A percentile compares a stretch with the other conserved stretches of the same genome.
Conservation (phyloP, 805 yeast species). For the Starmerella etchellsii region DNA sequence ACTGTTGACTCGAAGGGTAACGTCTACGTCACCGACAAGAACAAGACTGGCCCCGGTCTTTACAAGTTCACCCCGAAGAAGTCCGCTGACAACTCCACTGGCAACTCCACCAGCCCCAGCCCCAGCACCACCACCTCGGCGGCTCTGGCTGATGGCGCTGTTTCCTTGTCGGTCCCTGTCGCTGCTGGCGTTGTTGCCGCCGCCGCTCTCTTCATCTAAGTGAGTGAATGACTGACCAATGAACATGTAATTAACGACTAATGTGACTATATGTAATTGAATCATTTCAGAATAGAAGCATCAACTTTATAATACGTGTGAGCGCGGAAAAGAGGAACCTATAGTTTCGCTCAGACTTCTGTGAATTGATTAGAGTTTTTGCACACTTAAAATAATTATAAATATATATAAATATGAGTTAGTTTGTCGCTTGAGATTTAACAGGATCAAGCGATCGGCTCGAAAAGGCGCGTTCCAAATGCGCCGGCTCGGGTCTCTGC, state of each 20-base stretch:
- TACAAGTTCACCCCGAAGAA: conserved; percentile 9
- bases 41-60: conserved; percentile 1
- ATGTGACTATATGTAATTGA: no score
- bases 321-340: no score
- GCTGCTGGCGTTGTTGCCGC: conserved; percentile 1
- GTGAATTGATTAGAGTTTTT: no score
- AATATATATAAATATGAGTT: no score
- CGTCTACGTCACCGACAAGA: conserved; percentile 11
- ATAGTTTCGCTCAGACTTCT: no score
- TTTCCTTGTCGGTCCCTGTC: not conserved
- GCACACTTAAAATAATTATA: not conserved
- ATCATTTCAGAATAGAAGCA: no score
- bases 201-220: conserved; percentile 1
- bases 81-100: not conserved
- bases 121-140: not conserved
- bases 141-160: not conserved
- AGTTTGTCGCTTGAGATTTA: not conserved
- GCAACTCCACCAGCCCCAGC: not conserved
- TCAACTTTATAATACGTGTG: no score
- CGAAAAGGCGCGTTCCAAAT: not conserved
- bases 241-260: conserved; percentile 28
- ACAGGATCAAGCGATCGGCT: not conserved
- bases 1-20: conserved; percentile 6
- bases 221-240: no score
- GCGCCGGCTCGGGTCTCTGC: no score